Evolutionary conservation across 2,329 filamentous ascomycete genomes (phyloP).

Genomic region (Tolypocladium endophyticum): DNA sequence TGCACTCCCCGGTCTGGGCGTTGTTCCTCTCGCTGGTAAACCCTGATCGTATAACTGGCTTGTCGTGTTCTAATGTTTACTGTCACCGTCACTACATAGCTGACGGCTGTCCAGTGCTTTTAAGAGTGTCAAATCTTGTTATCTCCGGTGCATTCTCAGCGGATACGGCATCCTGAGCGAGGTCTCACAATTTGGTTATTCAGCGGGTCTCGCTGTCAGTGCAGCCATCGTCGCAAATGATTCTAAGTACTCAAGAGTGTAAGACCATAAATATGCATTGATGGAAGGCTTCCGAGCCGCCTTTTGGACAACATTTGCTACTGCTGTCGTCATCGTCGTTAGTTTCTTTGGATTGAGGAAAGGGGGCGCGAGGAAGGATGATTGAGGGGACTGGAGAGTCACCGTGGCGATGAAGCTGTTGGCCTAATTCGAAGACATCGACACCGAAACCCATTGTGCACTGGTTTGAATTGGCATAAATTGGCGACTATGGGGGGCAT

Average conservation of each 20-base stretch:
- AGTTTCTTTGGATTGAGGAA: constrained; percentile 29
- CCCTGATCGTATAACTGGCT: constrained; percentile 22
- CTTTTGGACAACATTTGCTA: constrained; percentile 42
- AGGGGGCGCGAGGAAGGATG: constrained; percentile 34
- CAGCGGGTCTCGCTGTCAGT: constrained; percentile 39
- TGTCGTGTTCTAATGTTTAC: not conserved
- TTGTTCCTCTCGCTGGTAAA: constrained; percentile 32
- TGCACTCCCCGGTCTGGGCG: constrained; percentile 33
- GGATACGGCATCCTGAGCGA: constrained; percentile 49
- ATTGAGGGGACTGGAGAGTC: not conserved
- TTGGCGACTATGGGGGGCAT: too few relatives aligned
- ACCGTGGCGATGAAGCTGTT: not conserved
- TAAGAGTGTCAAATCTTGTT: constrained; percentile 43
- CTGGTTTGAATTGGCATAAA: too few relatives aligned
- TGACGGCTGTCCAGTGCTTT: constrained; percentile 27
- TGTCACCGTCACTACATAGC: not conserved
- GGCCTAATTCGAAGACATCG: not conserved
- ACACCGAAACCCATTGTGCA: too few relatives aligned
- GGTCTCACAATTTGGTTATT: constrained; percentile 44
- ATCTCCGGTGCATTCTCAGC: constrained; percentile 43
- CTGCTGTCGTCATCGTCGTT: constrained; percentile 23
- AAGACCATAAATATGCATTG: constrained; percentile 19
- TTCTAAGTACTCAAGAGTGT: constrained; percentile 24
- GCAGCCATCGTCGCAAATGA: constrained; percentile 36
- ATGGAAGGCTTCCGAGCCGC: constrained; percentile 41